Evolutionary conservation across 2,329 filamentous ascomycete genomes (phyloP).

Genomic region (Pleomassaria siparia): DNA sequence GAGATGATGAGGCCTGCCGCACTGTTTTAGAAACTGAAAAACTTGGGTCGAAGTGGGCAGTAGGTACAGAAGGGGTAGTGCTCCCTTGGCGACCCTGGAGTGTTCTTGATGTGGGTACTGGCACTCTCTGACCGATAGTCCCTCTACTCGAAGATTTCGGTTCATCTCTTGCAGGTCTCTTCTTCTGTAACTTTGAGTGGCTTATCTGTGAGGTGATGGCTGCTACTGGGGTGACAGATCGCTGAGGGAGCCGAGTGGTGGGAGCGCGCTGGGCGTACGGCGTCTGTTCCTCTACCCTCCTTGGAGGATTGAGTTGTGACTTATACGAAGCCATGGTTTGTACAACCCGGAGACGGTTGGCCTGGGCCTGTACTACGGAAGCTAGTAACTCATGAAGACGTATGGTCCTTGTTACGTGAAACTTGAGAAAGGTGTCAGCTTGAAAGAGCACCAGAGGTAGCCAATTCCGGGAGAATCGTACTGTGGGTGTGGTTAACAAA

Average conservation of each 20-base stretch:
- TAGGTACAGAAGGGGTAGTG: constrained; percentile 24
- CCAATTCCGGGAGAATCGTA: constrained; percentile 21
- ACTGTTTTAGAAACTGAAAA: constrained; percentile 23
- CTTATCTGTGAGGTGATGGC: constrained; percentile 28
- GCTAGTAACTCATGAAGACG: constrained; percentile 45
- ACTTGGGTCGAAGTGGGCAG: constrained; percentile 18
- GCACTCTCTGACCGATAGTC: constrained; percentile 21
- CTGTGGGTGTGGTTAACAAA: constrained; percentile 32
- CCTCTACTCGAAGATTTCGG: constrained; percentile 19
- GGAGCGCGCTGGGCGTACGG: constrained; percentile 28
- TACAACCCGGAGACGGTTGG: constrained; percentile 36
- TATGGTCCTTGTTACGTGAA: constrained; percentile 30
- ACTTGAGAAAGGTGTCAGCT: constrained; percentile 20
- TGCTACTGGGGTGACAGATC: constrained; percentile 36
- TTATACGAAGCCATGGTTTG: constrained; percentile 47
- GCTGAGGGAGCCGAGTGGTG: constrained; percentile 40
- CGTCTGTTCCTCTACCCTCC: constrained; percentile 32
- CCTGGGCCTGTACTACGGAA: constrained; percentile 32
- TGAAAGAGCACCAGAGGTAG: constrained; percentile 20
- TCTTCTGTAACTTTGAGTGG: constrained; percentile 41
- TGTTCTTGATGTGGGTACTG: constrained; percentile 15
- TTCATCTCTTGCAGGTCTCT: constrained; percentile 36
- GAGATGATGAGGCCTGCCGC: constrained; percentile 30
- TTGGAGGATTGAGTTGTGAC: constrained; percentile 39
- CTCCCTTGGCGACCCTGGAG: constrained; percentile 25